Base-by-base conservation (phyloP, 2,329 filamentous ascomycete species). In the Lachnellula cervina region DNA sequence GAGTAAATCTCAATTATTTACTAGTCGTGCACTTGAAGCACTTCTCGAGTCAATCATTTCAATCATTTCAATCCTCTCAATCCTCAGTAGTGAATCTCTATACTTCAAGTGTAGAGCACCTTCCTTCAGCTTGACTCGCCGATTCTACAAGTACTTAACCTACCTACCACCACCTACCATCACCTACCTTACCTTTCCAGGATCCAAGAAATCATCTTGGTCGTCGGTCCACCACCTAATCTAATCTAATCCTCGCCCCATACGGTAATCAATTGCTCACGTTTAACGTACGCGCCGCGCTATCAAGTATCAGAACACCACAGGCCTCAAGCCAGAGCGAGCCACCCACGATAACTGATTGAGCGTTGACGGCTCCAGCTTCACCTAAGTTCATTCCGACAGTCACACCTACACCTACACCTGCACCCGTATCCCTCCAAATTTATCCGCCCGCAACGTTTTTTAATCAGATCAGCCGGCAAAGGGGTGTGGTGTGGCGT, bases 381-480 rank as follows among this genome's bases (percentile, higher is more conserved):
- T 47, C 51, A 25, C 21, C 38, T 40, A 28, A 21, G 4, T 21
- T 32, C 28, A 32, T 32, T 2, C 9, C 28, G 28, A 32, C 28
- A 11, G 25, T 17, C 16, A 17, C 23, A 38, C 5, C 45, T 8
- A 23, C 51, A 49, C 52, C 38, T 46, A 52, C 34, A 53, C 49
- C 56, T 50, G 40, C 51, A 25, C 21, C 38, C 34, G 42, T 8
- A 32, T 8, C 9, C 38, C 42, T 38, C 5, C 45, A 19, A 32
- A 51, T 55, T 58, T 47, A 55, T 32, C 53, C 52, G 56, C 40
- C 14, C 17, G 54, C 50, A 32, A 52, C 49, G 48, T 53, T 40
- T 49, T 56, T 49, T 50, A 32, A 9, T 32, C 28, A 11, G 9
- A 32, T 35, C 43, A 23, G 28, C 19, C n/a, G 34, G 32, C 19